Base-by-base conservation (phyloP, 352 stramenopile species). In the Thraustochytrium sp. region DNA sequence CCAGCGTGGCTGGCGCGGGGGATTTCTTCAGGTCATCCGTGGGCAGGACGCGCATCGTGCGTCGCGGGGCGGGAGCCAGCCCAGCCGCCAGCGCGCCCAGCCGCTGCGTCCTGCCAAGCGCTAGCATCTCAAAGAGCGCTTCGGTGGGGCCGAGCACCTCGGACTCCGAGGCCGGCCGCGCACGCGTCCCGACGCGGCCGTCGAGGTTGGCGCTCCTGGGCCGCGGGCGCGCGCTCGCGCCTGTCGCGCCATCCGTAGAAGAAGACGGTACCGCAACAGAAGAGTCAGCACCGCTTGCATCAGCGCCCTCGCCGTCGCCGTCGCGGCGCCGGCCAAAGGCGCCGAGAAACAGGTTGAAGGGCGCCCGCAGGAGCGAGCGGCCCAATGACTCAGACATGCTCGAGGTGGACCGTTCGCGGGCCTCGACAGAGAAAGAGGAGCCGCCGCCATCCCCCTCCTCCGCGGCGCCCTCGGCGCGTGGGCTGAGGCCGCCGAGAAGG, bases 101-200 rank as follows among this genome's bases (percentile, higher is more conserved):
- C 21, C 59, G 34, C 11, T 18, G 34, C 34, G 59, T 72, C 26
- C 59, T 38, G 11, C 68, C 68, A 40, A 9, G 34, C 18, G 68
- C 13, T 5, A 80, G 68, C 68, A 80, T 80, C 53, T 80, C 31
- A 26, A 80, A 80, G 18, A 77, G 46, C 9, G 42, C 49, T 34
- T 77, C 49, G 42, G 42, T 55, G 26, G 18, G 18, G 26, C 26
- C 49, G 18, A 26, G n/a, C n/a, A n/a, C n/a, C n/a, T n/a, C n/a
- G n/a, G n/a, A n/a, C n/a, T n/a, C n/a, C n/a, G n/a, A n/a, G n/a
- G n/a, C n/a, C n/a, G n/a, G n/a, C n/a, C n/a, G n/a, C n/a, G n/a
- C n/a, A n/a, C n/a, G n/a, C n/a, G n/a, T n/a, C n/a, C n/a, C n/a
- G n/a, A n/a, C n/a, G n/a, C n/a, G n/a, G n/a, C n/a, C n/a, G n/a